Conservation (phyloP, 345 rosid species). For the Citrus cavaleriei region DNA sequence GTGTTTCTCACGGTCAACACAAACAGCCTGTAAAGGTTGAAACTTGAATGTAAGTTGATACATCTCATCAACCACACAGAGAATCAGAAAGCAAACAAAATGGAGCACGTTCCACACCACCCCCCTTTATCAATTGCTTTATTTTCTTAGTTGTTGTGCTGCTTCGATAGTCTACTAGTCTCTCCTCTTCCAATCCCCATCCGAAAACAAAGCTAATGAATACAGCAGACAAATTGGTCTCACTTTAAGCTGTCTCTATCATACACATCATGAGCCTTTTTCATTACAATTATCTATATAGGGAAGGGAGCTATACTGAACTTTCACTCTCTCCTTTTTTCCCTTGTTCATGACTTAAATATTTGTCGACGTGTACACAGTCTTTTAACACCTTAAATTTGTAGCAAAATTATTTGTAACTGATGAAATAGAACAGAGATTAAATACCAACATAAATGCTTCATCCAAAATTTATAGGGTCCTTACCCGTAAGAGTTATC, state of each 20-base stretch:
- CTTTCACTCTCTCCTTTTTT: background rate
- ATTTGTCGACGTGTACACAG: background rate
- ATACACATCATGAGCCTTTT: background rate
- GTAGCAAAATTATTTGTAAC: background rate
- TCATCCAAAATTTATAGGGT: background rate
- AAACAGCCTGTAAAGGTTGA: slow-evolving; percentile 13
- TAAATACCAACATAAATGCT: background rate
- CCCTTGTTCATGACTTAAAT: background rate
- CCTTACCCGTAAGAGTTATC: background rate
- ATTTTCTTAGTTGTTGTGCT: background rate
- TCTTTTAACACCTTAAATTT: background rate
- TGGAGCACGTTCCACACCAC: background rate
- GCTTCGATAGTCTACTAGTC: background rate
- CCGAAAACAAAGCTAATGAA: background rate
- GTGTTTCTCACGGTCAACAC: background rate
- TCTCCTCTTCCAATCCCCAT: background rate
- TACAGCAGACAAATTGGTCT: background rate
- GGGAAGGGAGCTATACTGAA: background rate
- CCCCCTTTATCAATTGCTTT: background rate
- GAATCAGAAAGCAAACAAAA: background rate
- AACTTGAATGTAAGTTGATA: background rate
- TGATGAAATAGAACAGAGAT: background rate
- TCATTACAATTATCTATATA: background rate
- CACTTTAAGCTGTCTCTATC: background rate
- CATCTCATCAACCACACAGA: background rate